Evolutionary conservation across 495 filamentous ascomycete species (phyloP), one percentile per base, ranked within the genome.

Genomic region (Tuber microsphaerosporum): DNA sequence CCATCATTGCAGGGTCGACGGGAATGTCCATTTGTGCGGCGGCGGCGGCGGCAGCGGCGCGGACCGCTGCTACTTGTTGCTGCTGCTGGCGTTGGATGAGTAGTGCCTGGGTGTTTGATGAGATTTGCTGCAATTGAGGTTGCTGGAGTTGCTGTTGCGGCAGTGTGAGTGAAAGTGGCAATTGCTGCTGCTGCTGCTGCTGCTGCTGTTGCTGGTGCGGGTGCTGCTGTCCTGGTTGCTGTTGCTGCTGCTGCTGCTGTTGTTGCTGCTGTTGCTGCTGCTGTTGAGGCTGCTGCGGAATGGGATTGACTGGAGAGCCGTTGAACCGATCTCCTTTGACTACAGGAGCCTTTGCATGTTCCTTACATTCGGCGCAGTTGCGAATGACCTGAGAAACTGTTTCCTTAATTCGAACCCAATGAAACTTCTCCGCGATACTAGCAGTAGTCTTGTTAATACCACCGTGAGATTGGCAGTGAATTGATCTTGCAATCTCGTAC

Each of bases 351-450:
- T 93, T 94, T 75, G 89, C 87, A 48, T 88, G 85, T 75, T 95
- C 93, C 85, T 94, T 97, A 86, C 94, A 99, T 81, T 97, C 90
- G 2, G 89, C 84, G 84, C 95, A 99, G 76, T 95, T 93, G 76
- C 91, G 91, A 85, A 99, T 97, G 82, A 97, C 94, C 78, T 92
- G 89, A 82, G 91, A 94, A 74, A 97, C 95, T 0, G 94, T 98
- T 83, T 97, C 94, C 83, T 98, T 99, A 85, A 99, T 98, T 45
- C 95, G 88, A n/a, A 96, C 94, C 95, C 95, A 99, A 83, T 97
- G 95, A 81, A 93, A 97, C 79, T 92, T 91, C 83, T 97, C 91
- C 2, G 95, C 94, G 77, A 99, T 97, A 34, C 90, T 91, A 14
- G 94, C 93, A 0, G 95, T 99, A 2, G 94, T 97, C 85, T 97